Base-by-base conservation (phyloP, 768 basidiomycete genomes). In the Lactarius indigo region DNA sequence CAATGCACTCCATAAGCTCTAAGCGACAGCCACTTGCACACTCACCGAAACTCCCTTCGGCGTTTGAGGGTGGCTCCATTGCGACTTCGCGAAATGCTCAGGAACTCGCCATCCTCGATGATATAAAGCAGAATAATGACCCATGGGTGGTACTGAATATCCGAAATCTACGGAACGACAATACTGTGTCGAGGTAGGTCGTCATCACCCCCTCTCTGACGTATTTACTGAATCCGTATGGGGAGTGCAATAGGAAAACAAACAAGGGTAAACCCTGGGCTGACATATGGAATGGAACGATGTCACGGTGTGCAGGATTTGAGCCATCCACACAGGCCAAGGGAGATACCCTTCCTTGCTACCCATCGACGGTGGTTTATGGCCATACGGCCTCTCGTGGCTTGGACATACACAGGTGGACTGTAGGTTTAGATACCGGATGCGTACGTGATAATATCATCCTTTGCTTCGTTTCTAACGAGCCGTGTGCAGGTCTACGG, bases 311-410 rank as follows among this genome's bases (percentile, higher is more conserved):
- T 71, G 74, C 69, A 0, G 89, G 88, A 9, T 86, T 83, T 70
- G 68, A 72, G 17, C 50, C 55, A 33, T 65, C 47, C 64, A 37
- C 68, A 60, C 70, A 72, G 54, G 68, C 69, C 13, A 74, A 73
- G 60, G 71, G 74, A 5, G 69, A 74, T 41, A 41, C 69, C 6
- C 73, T 89, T 12, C 84, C 85, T 5, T 94, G 92, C 71, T 83
- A 85, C 70, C 90, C 92, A 1, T 81, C 86, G 1, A 90, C 84
- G 44, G 87, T 93, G n/a, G 76, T 96, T 7, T 97, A 96, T 75
- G 96, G 94, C 0, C 96, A 97, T 72, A 83, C 87, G 9, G 94
- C 95, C 6, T 79, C 83, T 3, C 81, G 91, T 31, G 92, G 91
- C 15, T 80, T 97, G 15, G 92, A 95, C 74, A 76, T 94, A 70